A percentile compares a stretch with the other conserved stretches of the same genome.
Conservation (phyloP, 2,329 filamentous ascomycete species). For the Phaeosphaeriaceae sp. region DNA sequence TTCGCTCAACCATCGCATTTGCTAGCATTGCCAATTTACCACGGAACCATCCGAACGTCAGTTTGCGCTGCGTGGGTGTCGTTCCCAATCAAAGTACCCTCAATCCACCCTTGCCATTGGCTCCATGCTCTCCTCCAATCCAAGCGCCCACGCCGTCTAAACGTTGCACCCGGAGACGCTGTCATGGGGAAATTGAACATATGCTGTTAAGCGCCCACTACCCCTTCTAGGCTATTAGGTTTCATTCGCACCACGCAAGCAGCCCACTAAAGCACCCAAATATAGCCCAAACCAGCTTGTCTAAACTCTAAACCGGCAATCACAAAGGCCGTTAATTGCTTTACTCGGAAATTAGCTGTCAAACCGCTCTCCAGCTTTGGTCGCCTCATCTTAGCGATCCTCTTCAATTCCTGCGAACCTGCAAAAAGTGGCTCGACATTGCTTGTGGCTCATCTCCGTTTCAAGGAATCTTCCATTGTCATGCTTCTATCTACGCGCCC, state of each 20-base stretch:
- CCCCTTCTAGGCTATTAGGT: conserved; percentile 32
- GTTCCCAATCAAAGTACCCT: conserved; percentile 15
- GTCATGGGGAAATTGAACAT: conserved; percentile 27
- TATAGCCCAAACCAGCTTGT: conserved; percentile 35
- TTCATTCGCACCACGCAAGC: too few relatives aligned
- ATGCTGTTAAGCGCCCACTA: conserved; percentile 38
- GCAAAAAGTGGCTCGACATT: conserved; percentile 22
- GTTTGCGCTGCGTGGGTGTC: conserved; percentile 27
- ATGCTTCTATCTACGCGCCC: conserved; percentile 39
- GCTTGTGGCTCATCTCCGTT: conserved; percentile 22
- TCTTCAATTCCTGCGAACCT: conserved; percentile 1
- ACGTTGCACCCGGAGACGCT: conserved; percentile 36
- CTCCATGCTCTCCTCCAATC: conserved; percentile 23
- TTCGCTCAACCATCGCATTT: neutral
- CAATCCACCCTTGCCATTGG: conserved; percentile 27
- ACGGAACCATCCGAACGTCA: conserved; percentile 30
- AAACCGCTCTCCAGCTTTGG: conserved; percentile 23
- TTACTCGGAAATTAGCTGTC: conserved; percentile 24
- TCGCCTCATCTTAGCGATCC: conserved; percentile 23
- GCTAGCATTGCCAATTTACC: neutral
- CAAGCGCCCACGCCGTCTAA: conserved; percentile 40
- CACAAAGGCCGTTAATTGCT: conserved; percentile 40
- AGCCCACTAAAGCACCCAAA: conserved; percentile 29
- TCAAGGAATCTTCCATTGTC: conserved; percentile 30
- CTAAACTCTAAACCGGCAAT: conserved; percentile 23